A percentile compares a stretch with the other conserved stretches of the same genome.
phyloP scores from a whole-genome alignment of 495 filamentous ascomycete species.

The Stereocaulon alpinum region DNA sequence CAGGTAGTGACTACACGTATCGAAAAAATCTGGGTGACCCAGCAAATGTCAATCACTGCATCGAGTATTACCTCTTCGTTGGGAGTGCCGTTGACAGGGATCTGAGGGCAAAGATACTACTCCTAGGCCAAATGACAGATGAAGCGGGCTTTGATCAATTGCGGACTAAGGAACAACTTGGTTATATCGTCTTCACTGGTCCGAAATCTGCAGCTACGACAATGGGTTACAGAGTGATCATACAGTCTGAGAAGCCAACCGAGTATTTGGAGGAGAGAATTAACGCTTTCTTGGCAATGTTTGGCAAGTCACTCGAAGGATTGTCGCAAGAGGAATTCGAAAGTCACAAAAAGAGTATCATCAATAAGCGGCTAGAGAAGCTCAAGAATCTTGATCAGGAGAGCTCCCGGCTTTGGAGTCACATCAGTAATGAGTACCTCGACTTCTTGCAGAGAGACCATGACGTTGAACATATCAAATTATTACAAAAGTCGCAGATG shows the following conservation, averaged over 20 bases:
- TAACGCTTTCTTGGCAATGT: slow-evolving; percentile 64
- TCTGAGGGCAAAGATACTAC: slow-evolving; percentile 62
- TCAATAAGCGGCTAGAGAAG: slow-evolving; percentile 83
- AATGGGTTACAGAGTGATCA: slow-evolving; percentile 78
- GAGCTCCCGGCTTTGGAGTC: slow-evolving; percentile 68
- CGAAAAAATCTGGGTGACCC: slow-evolving; percentile 71
- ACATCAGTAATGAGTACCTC: slow-evolving; percentile 76
- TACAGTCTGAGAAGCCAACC: slow-evolving; percentile 83
- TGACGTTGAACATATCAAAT: slow-evolving; percentile 65
- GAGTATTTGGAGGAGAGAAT: slow-evolving; percentile 79
- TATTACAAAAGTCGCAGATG: slow-evolving; percentile 67
- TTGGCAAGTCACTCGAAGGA: slow-evolving; percentile 51
- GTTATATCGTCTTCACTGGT: slow-evolving; percentile 89
- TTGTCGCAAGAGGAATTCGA: slow-evolving; percentile 86
- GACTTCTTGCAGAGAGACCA: slow-evolving; percentile 75
- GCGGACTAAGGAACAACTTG: slow-evolving; percentile 93
- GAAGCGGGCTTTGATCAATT: slow-evolving; percentile 92
- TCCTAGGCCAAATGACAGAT: slow-evolving; percentile 84
- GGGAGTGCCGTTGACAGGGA: slow-evolving; percentile 58
- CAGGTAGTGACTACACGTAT: slow-evolving; percentile 74
- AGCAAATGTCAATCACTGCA: slow-evolving; percentile 92
- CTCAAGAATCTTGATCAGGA: slow-evolving; percentile 87
- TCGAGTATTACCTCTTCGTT: slow-evolving; percentile 80
- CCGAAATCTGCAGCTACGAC: slow-evolving; percentile 56
- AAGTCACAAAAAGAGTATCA: slow-evolving; percentile 77